Base-by-base conservation (phyloP, 169 alveolate species). In the Eimeria maxima region DNA sequence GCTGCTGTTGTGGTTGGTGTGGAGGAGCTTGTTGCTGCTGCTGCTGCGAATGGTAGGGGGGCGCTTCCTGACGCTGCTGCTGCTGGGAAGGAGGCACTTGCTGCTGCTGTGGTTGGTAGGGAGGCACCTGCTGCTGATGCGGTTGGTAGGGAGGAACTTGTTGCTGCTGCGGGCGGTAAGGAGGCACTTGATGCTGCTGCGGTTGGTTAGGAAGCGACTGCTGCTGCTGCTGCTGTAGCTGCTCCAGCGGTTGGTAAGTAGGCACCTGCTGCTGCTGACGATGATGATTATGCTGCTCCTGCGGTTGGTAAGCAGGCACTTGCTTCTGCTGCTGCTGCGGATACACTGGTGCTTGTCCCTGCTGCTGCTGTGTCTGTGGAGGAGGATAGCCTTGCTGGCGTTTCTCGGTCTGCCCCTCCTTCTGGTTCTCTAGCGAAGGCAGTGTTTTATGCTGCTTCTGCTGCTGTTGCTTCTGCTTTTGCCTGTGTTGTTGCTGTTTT, bases 181-280 rank as follows among this genome's bases (percentile, higher is more conserved):
- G 86, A 20, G 33, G 57, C 53, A 8, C 14, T 38, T 27, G 22
- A 8, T 42, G 86, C 86, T 42, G 86, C 86, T 74, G 86, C 86
- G 20, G 86, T n/a, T 65, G 33, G 42, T 65, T 5, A 10, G 24
- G 74, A 16, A 6, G 33, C 74, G 42, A 16, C 8, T 65, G 29
- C 60, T 53, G 60, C 74, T 65, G 74, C 74, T 65, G 74, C 74
- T 65, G 74, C 74, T 65, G 33, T n/a, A 11, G 74, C 74, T 6
- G 74, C 74, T 10, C 11, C 74, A 10, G 33, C 74, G 24, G 74
- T n/a, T 65, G 76, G 44, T 67, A 27, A 22, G 3, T 14, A 22
- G n/a, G 42, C 27, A 1, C 38, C 2, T 67, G 76, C 76, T 67
- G 42, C 76, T 27, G 42, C 76, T 67, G 38, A 22, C 22, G 76